Percentiles rank a stretch among this genome's conserved stretches.
Evolutionary conservation across 1,139 yeast species (phyloP).

Genomic region (Debaryomyces nepalensis): DNA sequence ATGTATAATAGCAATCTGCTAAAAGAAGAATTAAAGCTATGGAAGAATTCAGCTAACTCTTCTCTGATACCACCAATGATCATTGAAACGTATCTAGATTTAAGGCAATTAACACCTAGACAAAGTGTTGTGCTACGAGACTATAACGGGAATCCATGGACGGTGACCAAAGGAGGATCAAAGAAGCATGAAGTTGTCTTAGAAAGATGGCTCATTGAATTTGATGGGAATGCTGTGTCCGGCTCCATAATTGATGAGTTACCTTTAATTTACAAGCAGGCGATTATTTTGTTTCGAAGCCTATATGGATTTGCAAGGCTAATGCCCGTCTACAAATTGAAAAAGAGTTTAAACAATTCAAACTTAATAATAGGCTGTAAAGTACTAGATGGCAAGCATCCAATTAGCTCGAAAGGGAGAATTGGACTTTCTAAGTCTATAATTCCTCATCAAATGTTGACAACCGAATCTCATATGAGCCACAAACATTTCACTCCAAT

Average conservation of each 20-base stretch:
- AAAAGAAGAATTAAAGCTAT: constrained; percentile 61
- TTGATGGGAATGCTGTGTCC: constrained; percentile 49
- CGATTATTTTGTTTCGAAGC: constrained; percentile 74
- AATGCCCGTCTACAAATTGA: constrained; percentile 71
- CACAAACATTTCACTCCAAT: constrained; percentile 71
- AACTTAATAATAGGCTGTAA: constrained; percentile 54
- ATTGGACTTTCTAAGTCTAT: constrained; percentile 79
- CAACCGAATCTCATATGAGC: constrained; percentile 56
- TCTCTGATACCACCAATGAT: constrained; percentile 72
- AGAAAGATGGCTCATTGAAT: constrained; percentile 90
- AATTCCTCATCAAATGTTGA: constrained; percentile 46
- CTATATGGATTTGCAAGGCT: constrained; percentile 68
- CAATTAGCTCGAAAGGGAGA: constrained; percentile 81
- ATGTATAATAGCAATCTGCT: constrained; percentile 49
- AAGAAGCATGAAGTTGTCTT: constrained; percentile 80
- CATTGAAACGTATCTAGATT: constrained; percentile 80
- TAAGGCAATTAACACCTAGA: constrained; percentile 60
- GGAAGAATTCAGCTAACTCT: constrained; percentile 55
- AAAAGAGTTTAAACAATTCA: constrained; percentile 38
- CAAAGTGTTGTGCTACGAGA: constrained; percentile 65
- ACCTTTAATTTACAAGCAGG: constrained; percentile 74
- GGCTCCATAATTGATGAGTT: constrained; percentile 52
- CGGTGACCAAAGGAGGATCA: constrained; percentile 44
- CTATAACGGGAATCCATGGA: constrained; percentile 49
- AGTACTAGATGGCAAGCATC: constrained; percentile 74